Evolutionary conservation across 1,139 yeast species (phyloP).

Genomic region (Yamadazyma sp.): DNA sequence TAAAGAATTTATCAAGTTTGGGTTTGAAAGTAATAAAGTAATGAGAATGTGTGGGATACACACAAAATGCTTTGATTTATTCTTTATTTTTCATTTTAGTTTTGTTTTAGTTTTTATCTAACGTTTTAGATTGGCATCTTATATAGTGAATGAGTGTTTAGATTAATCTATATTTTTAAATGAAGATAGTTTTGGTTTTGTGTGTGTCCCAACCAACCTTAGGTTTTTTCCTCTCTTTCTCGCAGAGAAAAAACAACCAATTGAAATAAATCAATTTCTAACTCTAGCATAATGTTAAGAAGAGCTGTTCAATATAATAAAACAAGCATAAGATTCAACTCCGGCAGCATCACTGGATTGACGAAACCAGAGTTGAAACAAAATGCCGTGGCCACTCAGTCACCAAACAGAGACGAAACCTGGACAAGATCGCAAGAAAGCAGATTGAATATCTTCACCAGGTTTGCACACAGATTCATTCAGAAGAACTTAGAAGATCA

Average conservation of each 20-base stretch:
- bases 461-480: constrained; percentile 63
- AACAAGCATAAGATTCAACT: constrained; percentile 14
- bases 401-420: constrained; percentile 69
- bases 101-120: constrained; percentile 2
- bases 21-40: constrained; percentile 2
- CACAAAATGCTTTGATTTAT: constrained; percentile 1
- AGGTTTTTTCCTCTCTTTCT: too few species aligned
- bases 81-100: constrained; percentile 2
- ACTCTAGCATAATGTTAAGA: constrained; percentile 11
- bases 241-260: constrained; percentile 10
- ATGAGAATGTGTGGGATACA: not conserved
- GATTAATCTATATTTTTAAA: constrained; percentile 1
- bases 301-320: constrained; percentile 6
- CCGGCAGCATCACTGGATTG: constrained; percentile 36
- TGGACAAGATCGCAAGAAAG: constrained; percentile 75
- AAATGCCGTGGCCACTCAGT: constrained; percentile 51
- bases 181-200: too few species aligned
- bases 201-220: too few species aligned
- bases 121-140: constrained; percentile 2
- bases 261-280: constrained; percentile 9
- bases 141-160: constrained; percentile 3
- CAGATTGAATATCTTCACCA: constrained; percentile 55
- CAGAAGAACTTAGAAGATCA: constrained; percentile 68
- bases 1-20: constrained; percentile 1
- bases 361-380: constrained; percentile 36